phyloP scores from a whole-genome alignment of 495 filamentous ascomycete species.

The Aspergillus bertholletiae region DNA sequence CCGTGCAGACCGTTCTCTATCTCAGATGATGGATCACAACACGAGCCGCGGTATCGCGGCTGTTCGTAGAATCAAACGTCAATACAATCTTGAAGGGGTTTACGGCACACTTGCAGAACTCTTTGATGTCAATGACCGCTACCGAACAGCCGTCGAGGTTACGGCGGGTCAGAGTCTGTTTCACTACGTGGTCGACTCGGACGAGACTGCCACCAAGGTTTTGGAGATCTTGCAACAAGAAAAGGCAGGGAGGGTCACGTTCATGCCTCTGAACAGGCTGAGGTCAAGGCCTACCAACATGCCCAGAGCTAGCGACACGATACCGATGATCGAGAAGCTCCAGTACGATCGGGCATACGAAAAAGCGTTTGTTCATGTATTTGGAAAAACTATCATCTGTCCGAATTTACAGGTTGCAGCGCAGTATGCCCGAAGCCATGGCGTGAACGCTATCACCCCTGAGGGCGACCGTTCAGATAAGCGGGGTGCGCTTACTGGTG shows the following conservation, averaged over 20 bases:
- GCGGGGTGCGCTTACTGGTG: conserved; percentile 90
- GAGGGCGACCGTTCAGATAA: conserved; percentile 93
- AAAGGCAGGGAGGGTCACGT: conserved; percentile 84
- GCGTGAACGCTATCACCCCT: conserved; percentile 86
- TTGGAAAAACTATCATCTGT: conserved; percentile 93
- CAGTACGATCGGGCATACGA: conserved; percentile 74
- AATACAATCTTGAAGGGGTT: conserved; percentile 76
- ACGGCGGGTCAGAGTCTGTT: conserved; percentile 92
- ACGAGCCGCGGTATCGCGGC: conserved; percentile 80
- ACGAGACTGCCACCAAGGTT: conserved; percentile 77
- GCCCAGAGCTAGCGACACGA: conserved; percentile 80
- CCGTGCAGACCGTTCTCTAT: conserved; percentile 70
- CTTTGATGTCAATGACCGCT: conserved; percentile 77
- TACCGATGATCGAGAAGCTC: conserved; percentile 83
- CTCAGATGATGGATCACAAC: conserved; percentile 82
- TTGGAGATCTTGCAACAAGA: conserved; percentile 75
- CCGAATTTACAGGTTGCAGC: conserved; percentile 80
- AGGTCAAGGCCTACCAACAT: conserved; percentile 64
- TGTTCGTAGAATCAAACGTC: conserved; percentile 72
- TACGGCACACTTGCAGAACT: conserved; percentile 93
- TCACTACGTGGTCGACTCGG: conserved; percentile 94
- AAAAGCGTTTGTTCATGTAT: conserved; percentile 85
- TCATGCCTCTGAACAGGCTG: conserved; percentile 86
- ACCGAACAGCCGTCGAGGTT: conserved; percentile 86
- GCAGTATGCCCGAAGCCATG: conserved; percentile 86